Evolutionary conservation across 2,329 filamentous ascomycete species (phyloP).

Genomic region (Phoma herbarum): DNA sequence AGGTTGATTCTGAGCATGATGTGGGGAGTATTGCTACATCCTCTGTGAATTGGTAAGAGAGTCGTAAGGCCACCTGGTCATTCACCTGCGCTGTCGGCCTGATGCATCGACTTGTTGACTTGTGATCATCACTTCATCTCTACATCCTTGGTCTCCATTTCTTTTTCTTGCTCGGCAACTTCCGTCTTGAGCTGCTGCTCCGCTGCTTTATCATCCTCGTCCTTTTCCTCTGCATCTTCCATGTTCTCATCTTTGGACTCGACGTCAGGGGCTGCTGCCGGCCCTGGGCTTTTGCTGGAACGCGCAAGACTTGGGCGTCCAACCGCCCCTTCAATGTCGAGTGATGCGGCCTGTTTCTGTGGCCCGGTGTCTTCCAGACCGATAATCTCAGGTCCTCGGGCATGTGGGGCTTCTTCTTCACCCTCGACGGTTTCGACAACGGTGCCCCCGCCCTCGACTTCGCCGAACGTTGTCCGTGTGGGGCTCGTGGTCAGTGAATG

Average conservation of each 20-base stretch:
- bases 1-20: not conserved
- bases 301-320: constrained; percentile 46
- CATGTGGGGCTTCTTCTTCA: constrained; percentile 74
- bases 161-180: constrained; percentile 26
- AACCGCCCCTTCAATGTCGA: constrained; percentile 50
- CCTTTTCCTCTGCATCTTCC: constrained; percentile 27
- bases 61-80: not conserved
- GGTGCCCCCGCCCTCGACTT: constrained; percentile 43
- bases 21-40: not conserved
- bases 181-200: constrained; percentile 23
- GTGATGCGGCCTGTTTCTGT: constrained; percentile 66
- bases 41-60: not conserved
- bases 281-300: constrained; percentile 40
- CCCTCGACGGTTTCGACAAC: constrained; percentile 50
- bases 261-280: constrained; percentile 2
- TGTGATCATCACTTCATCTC: constrained; percentile 38
- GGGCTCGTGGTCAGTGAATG: constrained; percentile 39
- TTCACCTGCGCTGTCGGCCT: not conserved
- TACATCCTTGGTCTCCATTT: constrained; percentile 26
- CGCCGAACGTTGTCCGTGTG: constrained; percentile 38
- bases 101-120: constrained; percentile 17
- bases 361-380: constrained; percentile 88
- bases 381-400: constrained; percentile 82
- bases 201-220: constrained; percentile 25
- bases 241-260: constrained; percentile 35